Evolutionary conservation across 768 basidiomycete genomes (phyloP).

Genomic region (Leccinum subtestaceum): DNA sequence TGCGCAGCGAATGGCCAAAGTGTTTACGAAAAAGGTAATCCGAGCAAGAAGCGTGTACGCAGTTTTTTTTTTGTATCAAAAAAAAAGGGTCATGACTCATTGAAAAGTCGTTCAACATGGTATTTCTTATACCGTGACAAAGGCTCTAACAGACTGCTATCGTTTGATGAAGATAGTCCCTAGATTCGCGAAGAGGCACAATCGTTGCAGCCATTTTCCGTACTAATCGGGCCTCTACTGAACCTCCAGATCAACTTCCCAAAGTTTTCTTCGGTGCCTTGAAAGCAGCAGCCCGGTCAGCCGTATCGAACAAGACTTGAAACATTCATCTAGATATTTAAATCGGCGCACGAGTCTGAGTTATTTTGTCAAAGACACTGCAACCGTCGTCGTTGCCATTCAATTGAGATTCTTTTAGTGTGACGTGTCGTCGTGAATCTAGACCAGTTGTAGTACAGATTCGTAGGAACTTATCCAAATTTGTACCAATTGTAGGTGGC

Average conservation of each 20-base stretch:
- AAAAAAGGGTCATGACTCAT: too few relatives aligned
- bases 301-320: background rate
- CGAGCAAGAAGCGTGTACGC: background rate
- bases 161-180: background rate
- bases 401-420: background rate
- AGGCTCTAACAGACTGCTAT: too few relatives aligned
- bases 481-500: conserved; percentile 5
- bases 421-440: too few relatives aligned
- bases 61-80: too few relatives aligned
- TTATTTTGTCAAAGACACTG: background rate
- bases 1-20: conserved; percentile 15
- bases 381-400: background rate
- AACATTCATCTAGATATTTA: background rate
- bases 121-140: too few relatives aligned
- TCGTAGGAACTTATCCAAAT: conserved; percentile 11
- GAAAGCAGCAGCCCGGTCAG: background rate
- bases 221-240: too few relatives aligned
- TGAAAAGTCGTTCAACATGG: background rate
- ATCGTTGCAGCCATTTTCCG: too few relatives aligned
- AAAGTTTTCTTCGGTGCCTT: background rate
- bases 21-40: conserved; percentile 16
- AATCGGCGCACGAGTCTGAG: background rate
- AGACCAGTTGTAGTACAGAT: background rate
- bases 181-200: background rate
- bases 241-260: background rate